Base-by-base conservation (phyloP, 2,329 filamentous ascomycete species). In the Cytospora mali region DNA sequence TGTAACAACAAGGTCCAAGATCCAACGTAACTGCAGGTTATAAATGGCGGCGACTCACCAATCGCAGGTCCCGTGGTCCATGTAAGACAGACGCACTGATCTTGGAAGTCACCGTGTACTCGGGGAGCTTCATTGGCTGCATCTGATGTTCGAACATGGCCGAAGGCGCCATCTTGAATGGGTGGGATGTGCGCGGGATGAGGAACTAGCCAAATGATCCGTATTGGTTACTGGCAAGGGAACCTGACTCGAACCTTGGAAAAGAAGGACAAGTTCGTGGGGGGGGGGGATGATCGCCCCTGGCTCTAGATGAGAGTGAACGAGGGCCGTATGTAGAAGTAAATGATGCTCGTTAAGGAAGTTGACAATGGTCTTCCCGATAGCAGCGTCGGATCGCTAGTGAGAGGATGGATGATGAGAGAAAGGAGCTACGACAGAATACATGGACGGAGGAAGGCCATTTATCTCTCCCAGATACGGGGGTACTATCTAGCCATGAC, bases 21-120 rank as follows among this genome's bases (percentile, higher is more conserved):
- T 61, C 62, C 62, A 62, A 54, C 25, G 31, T 39, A 31, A 39
- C 28, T 51, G 49, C 29, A 53, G 64, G 50, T 49, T 51, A 53
- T 52, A 54, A 58, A 53, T 18, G 29, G 18, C 49, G 57, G 23
- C 27, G 48, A 73, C 79, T 78, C 75, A 86, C 84, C 78, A 86
- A 76, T 76, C 82, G 80, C 64, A 86, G 72, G 73, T 86, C 83
- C 60, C 77, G 76, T 59, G 83, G 80, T 6, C 83, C 84, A 78
- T 86, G 81, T 71, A 86, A 75, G 63, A 86, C 83, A 60, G 82
- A 84, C 55, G 83, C 83, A 71, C 73, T 79, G 71, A 85, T 77
- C 55, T 75, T 75, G 61, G 76, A 77, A 62, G 72, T 67, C 71
- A 81, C 81, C 25, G 75, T 63, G 68, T 74, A 72, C 64, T 74